Evolutionary conservation across 495 filamentous ascomycete species (phyloP).

Genomic region (Talaromyces thailandensis): DNA sequence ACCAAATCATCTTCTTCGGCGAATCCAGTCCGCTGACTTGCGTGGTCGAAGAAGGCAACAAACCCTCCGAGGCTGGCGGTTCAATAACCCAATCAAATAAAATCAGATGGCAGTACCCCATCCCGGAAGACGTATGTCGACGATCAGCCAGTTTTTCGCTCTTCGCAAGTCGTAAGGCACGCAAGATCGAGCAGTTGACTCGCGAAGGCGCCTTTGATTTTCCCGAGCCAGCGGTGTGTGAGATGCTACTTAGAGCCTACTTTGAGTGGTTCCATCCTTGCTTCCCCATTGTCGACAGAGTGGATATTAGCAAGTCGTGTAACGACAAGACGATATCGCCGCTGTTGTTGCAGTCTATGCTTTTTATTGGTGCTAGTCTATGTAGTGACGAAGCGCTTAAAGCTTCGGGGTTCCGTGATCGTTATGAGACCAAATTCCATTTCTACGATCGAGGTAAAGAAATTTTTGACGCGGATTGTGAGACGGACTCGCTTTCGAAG

Average conservation of each 20-base stretch:
- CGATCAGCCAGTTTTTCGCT: constrained; percentile 4
- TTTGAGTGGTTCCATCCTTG: constrained; percentile 40
- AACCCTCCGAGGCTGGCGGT: constrained; percentile 22
- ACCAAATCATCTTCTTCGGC: constrained; percentile 29
- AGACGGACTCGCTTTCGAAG: constrained; percentile 26
- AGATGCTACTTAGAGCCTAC: constrained; percentile 26
- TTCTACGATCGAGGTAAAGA: constrained; percentile 33
- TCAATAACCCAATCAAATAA: constrained; percentile 13
- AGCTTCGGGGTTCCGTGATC: constrained; percentile 20
- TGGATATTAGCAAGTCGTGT: constrained; percentile 17
- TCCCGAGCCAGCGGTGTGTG: constrained; percentile 21
- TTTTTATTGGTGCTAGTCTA: constrained; percentile 34
- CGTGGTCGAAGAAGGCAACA: constrained; percentile 26
- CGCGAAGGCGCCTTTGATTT: constrained; percentile 29
- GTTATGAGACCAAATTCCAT: constrained; percentile 29
- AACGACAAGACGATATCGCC: constrained; percentile 24
- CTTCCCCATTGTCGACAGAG: constrained; percentile 31
- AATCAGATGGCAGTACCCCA: constrained; percentile 25
- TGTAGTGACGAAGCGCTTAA: constrained; percentile 25
- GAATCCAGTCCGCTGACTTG: constrained; percentile 34
- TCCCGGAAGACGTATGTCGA: constrained; percentile 15
- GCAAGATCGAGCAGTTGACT: constrained; percentile 16
- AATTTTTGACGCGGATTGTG: constrained; percentile 35
- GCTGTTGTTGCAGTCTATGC: constrained; percentile 30
- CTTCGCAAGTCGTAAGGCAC: constrained; percentile 4